Base-by-base conservation (phyloP, 148 eudicot genomes). In the Rhododendron henanense region DNA sequence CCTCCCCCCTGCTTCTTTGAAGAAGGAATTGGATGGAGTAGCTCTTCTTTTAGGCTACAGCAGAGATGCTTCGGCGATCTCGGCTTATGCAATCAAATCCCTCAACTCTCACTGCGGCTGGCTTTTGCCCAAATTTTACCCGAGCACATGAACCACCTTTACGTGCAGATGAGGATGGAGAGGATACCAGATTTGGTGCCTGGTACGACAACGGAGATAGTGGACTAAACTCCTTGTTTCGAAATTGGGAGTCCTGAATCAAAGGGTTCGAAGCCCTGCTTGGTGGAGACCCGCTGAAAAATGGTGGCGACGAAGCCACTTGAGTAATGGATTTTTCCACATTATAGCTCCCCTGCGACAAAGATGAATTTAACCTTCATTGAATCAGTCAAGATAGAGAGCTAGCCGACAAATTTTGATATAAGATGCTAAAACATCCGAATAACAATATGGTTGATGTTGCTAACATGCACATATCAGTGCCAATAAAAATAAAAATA, bases 211-310 rank as follows among this genome's bases (percentile, higher is more conserved):
- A 83, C 5, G 92, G 84, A 86, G 48, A 59, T 37, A 88, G 81
- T 6, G 92, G 83, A 86, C 69, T 87, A n/a, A 77, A 73, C 35
- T 79, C 55, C 59, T 59, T 45, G 84, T 71, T 69, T 51, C 90
- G 86, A 81, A 94, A 94, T 14, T 88, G 90, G n/a, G 88, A 87
- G 79, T 94, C 97, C 78, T 92, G 93, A 39, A 94, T 90, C 41
- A 93, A 69, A 6, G 95, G 97, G 81, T 94, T 94, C 1, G 94
- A 91, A 23, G 91, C 93, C 89, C 97, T 90, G 48, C 69, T 90
- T 3, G 97, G 97, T 10, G 97, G 97, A 35, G 97, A 94, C 44
- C 97, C 95, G n/a, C 67, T 74, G 81, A 89, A 94, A 87, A 92
- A 94, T 69, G 95, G 95, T 6, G 97, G 97, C 41, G 97, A 91